Percentiles rank a stretch among this genome's conserved stretches.
Conservation (phyloP, 2,329 filamentous ascomycete genomes). For the Cladosporium cucumerinum region DNA sequence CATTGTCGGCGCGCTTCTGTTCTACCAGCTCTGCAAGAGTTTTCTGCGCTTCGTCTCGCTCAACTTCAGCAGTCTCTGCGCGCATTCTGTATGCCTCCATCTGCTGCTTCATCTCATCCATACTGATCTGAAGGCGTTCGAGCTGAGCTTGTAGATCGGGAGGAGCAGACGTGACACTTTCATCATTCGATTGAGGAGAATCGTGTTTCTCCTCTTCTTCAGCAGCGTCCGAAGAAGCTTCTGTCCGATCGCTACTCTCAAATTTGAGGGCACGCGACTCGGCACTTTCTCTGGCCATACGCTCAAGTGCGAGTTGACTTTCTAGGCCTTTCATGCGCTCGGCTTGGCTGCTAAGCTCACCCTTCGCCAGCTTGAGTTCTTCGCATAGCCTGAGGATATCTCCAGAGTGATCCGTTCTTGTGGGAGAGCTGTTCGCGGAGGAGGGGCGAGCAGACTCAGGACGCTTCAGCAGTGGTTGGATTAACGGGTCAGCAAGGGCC, state of each 20-base stretch:
- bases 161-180: conserved; percentile 30
- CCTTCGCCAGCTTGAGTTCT: conserved; percentile 76
- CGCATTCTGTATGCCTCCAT: conserved; percentile 73
- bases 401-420: conserved; percentile 58
- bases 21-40: conserved; percentile 84
- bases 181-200: conserved; percentile 1
- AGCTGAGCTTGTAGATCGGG: conserved; percentile 64
- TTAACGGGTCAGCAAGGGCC: conserved; percentile 44
- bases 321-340: conserved; percentile 79
- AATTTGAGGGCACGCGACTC: conserved; percentile 76
- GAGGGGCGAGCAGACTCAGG: conserved; percentile 69
- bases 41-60: conserved; percentile 68
- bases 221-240: conserved; percentile 37
- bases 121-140: conserved; percentile 73
- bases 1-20: conserved; percentile 69
- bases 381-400: conserved; percentile 84
- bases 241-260: conserved; percentile 54
- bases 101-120: conserved; percentile 75
- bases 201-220: conserved; percentile 12
- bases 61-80: conserved; percentile 74
- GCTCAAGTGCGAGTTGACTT: conserved; percentile 71
- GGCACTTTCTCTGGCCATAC: conserved; percentile 74
- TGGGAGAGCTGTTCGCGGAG: conserved; percentile 54
- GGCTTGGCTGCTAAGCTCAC: conserved; percentile 80
- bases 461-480: conserved; percentile 66